Percentiles rank a stretch among this genome's conserved stretches.
Conservation (phyloP, 1,284 basidiomycete genomes). For the Entoloma clypeatum region DNA sequence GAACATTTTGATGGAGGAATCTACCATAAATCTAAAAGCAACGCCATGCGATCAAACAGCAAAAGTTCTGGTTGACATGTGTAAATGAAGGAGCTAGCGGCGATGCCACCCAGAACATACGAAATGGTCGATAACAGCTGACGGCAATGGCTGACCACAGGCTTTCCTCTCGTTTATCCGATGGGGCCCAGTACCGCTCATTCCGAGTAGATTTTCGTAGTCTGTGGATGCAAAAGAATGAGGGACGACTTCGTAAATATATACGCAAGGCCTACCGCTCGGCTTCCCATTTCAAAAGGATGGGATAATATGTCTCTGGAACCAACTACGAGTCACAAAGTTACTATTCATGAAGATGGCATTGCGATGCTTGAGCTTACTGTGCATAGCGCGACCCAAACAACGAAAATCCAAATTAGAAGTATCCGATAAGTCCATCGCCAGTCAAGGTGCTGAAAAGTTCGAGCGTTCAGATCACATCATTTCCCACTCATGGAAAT, state of each 20-base stretch:
- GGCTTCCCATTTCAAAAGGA: constrained; percentile 60
- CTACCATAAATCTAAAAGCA: constrained; percentile 64
- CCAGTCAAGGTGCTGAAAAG: constrained; percentile 57
- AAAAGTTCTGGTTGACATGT: constrained; percentile 53
- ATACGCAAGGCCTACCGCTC: constrained; percentile 37
- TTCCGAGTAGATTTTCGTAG: constrained; percentile 58
- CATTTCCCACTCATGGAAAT: background rate
- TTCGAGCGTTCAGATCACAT: background rate
- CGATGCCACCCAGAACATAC: constrained; percentile 39
- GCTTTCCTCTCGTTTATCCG: constrained; percentile 44
- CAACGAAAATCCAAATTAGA: constrained; percentile 56
- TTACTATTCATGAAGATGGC: background rate
- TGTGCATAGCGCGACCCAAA: constrained; percentile 42
- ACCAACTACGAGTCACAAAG: constrained; percentile 45
- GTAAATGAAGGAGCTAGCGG: background rate
- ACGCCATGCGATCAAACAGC: constrained; percentile 69
- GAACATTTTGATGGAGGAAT: background rate
- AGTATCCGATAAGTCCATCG: constrained; percentile 75
- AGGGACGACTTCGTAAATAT: constrained; percentile 12
- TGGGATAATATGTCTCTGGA: constrained; percentile 74
- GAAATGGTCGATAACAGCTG: constrained; percentile 68
- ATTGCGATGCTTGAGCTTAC: constrained; percentile 37
- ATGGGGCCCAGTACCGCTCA: constrained; percentile 50
- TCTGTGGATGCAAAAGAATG: constrained; percentile 30
- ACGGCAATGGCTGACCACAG: constrained; percentile 44